Evolutionary conservation across 768 basidiomycete species (phyloP), one percentile per base, ranked within the genome.

Genomic region (Phlebiopsis gigantea): DNA sequence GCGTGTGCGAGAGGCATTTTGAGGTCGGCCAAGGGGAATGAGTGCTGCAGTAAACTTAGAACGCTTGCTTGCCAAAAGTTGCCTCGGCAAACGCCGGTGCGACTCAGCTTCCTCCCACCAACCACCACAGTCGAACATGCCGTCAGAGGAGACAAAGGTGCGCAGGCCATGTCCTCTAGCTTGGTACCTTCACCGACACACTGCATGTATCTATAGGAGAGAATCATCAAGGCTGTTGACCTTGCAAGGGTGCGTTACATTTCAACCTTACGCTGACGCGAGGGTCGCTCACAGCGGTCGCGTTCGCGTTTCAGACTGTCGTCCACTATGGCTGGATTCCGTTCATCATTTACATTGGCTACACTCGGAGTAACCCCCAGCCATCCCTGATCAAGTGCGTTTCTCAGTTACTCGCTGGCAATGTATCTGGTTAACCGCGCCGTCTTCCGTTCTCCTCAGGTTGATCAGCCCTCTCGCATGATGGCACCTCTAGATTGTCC

Each of bases 271-370:
- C 46, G 24, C 46, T 46, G 26, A 12, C 34, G 42, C 10, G 10
- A 25, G 39, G 48, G 22, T 30, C 57, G 19, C 41, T 34, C 43
- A 57, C 51, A 4, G 15, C 47, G 21, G 9, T n/a, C 47, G 47
- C 29, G 26, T 48, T 29, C 47, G 47, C 47, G 6, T 8, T 59
- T 22, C 66, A 97, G 94, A 93, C 89, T 57, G 79, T 94, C 65
- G 69, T 97, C 53, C 93, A 97, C 73, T 97, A 94, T 64, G 88
- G 87, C 62, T 98, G 95, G 93, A 93, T 98, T 66, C 96, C 96
- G 29, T 75, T 95, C 68, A 92, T 98, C 67, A 95, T 98, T 66
- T 97, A 94, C 72, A 81, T 97, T 67, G 96, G 95, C 31, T 97
- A 90, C 76, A 90, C 88, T 53, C 78, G 88, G 63, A 94, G 92